phyloP scores from a whole-genome alignment of 129 eudicot genomes.

The Flaveria linearis region DNA sequence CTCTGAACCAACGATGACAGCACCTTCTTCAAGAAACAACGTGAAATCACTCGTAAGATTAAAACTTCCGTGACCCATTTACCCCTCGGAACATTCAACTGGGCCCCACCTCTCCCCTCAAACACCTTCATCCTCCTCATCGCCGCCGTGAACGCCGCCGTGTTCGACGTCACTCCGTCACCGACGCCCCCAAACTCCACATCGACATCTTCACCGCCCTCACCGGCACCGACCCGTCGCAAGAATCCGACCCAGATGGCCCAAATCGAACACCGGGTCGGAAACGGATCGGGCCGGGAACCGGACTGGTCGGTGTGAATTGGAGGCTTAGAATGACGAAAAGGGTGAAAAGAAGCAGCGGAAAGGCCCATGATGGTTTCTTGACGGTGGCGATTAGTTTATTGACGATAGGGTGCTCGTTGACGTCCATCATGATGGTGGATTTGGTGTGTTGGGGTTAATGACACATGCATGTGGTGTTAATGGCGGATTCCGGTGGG shows the following conservation, averaged over 20 bases:
- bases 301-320: slow-evolving; percentile 42
- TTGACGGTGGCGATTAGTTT: slow-evolving; percentile 36
- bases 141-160: slow-evolving; percentile 87
- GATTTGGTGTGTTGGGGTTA: neutral
- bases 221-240: slow-evolving; percentile 40
- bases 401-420: slow-evolving; percentile 39
- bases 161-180: slow-evolving; percentile 82
- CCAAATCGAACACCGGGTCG: neutral
- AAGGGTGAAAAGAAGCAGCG: slow-evolving; percentile 47
- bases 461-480: slow-evolving; percentile 24
- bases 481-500: slow-evolving; percentile 16
- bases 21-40: slow-evolving; percentile 83
- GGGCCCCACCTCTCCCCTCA: slow-evolving; percentile 74
- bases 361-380: slow-evolving; percentile 66
- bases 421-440: slow-evolving; percentile 43
- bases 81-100: slow-evolving; percentile 74
- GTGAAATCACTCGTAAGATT: slow-evolving; percentile 88
- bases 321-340: slow-evolving; percentile 50
- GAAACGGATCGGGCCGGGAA: slow-evolving; percentile 13
- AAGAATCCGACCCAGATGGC: slow-evolving; percentile 50
- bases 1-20: slow-evolving; percentile 90
- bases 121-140: slow-evolving; percentile 47
- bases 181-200: slow-evolving; percentile 91
- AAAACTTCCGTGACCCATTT: slow-evolving; percentile 86
- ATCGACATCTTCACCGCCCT: slow-evolving; percentile 62